Evolutionary conservation across 371 early-diverging fungal genomes (phyloP), one percentile per base, ranked within the genome.

Genomic region (Mucor velutinosus): DNA sequence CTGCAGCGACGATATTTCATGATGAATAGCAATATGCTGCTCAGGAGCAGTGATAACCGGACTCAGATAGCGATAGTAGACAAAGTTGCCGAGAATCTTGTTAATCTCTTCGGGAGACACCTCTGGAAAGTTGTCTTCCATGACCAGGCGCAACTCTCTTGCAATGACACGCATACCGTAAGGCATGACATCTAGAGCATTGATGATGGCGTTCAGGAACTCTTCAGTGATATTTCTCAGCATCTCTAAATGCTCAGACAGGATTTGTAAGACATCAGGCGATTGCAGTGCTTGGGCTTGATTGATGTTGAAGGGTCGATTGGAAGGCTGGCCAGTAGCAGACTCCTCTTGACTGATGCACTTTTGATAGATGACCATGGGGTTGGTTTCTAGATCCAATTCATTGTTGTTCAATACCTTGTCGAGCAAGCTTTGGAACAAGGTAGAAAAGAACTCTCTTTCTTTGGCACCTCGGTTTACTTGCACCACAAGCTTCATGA

Each of bases 31-130:
- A 71, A 97, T 96, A 73, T 95, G 97, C 17, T 92, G 91, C 73
- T 98, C 99, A 21, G 99, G 99, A 15, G 98, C 96, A 63, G 92
- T 95, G 67, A 99, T 97, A 14, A 95, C 98, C 14, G 98, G 98
- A 78, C 95, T 97, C 72, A 99, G 91, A 78, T 97, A 98, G 32
- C 97, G 91, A 78, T 97, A 97, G 82, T 95, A 99, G 41, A 99
- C 90, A 72, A 98, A 82, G 70, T 97, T 93, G 5, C 98, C 96
- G 15, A 99, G 90, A 23, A 95, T 89, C 71, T 92, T 92, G 61
- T 89, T 85, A 60, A 97, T 90, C 58, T 91, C 91, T 47, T 86
- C 87, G 41, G 95, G 90, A 2, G 86, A 82, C 72, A 93, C 90
- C 0, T 90, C 83, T 0, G 94, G 95, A 85, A 99, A 97, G 67